phyloP scores from a whole-genome alignment of 345 rosid species.

The Salix dunnii region DNA sequence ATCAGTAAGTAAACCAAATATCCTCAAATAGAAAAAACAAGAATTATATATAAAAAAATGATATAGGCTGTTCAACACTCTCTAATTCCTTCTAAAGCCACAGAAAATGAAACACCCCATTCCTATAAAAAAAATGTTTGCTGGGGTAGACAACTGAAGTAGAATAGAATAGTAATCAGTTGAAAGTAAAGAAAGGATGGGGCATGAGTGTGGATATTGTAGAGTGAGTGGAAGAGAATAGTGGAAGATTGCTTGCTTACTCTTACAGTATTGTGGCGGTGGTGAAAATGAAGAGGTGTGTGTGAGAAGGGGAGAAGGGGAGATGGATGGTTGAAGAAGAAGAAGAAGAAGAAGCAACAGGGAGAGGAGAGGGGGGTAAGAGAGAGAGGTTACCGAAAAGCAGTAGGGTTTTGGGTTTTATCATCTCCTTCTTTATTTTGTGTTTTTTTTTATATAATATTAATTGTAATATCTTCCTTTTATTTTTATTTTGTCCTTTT shows the following conservation, averaged over 20 bases:
- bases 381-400: slow-evolving; percentile 1
- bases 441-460: not conserved
- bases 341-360: not conserved
- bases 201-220: not conserved
- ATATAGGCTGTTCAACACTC: not conserved
- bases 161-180: too few species aligned
- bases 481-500: not conserved
- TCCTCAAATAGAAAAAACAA: not conserved
- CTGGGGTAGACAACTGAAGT: too few species aligned
- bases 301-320: too few species aligned
- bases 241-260: not conserved
- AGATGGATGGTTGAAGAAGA: not conserved
- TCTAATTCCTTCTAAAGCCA: not conserved
- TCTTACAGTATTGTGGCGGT: not conserved
- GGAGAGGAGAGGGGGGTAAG: not conserved
- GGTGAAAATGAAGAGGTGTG: slow-evolving; percentile 5
- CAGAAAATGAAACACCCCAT: not conserved
- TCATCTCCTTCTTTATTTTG: slow-evolving; percentile 5
- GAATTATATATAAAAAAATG: too few species aligned
- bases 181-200: not conserved
- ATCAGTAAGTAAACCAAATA: not conserved
- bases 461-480: not conserved
- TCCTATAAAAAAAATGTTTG: not conserved
- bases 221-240: not conserved
- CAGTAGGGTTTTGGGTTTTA: slow-evolving; percentile 41